Evolutionary conservation across 148 eudicot genomes (phyloP).

Genomic region (Camellia granthamiana): DNA sequence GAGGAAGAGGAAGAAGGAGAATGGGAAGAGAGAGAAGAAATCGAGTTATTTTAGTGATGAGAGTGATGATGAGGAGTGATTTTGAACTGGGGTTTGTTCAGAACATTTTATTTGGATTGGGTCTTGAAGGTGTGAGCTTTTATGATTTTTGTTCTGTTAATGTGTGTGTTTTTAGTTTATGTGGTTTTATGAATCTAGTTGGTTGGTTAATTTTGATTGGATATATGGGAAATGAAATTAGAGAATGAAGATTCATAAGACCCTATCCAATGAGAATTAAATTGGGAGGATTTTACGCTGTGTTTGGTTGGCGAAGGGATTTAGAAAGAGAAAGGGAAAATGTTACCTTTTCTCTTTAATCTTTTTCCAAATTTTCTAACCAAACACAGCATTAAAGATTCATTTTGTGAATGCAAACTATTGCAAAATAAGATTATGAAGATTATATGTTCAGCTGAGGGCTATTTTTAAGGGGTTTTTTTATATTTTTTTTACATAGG

Average conservation of each 20-base stretch:
- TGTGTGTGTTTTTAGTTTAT: neutral
- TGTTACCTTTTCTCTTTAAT: no score
- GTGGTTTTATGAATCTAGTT: neutral
- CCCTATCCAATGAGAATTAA: no score
- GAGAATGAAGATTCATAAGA: no score
- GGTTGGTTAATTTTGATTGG: neutral
- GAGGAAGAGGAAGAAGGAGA: constrained; percentile 17
- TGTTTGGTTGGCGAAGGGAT: no score
- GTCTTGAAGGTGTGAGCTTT: neutral
- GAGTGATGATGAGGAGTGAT: constrained; percentile 79
- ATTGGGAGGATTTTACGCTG: neutral
- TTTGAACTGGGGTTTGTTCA: neutral
- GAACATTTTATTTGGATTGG: no score
- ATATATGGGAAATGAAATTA: neutral
- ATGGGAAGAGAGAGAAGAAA: constrained; percentile 55
- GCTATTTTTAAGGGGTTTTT: neutral
- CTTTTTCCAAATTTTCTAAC: no score
- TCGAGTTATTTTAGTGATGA: constrained; percentile 83
- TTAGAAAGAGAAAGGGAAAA: no score
- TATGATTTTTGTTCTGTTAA: neutral
- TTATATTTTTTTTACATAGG: no score
- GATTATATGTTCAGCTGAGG: neutral
- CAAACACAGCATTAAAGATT: neutral
- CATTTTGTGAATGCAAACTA: neutral
- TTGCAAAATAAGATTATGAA: neutral